Conservation (phyloP, 108 stramenopile species). For the Parietichytrium sp. region DNA sequence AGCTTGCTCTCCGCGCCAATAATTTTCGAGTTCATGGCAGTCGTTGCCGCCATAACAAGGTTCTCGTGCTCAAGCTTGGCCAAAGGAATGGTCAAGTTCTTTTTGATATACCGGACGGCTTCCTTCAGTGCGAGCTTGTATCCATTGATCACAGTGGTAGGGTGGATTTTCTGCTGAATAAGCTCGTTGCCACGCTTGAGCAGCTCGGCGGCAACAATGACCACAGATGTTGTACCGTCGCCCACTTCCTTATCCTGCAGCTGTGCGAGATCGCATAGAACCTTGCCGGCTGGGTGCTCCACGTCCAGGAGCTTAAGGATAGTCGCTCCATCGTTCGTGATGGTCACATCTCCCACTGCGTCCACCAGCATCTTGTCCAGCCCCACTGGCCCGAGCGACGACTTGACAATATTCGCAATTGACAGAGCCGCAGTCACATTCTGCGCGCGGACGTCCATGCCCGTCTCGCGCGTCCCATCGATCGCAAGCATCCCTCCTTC, state of each 20-base stretch:
- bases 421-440: constrained; percentile 92
- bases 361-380: constrained; percentile 99
- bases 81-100: constrained; percentile 78
- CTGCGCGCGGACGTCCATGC: constrained; percentile 47
- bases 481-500: constrained; percentile 33
- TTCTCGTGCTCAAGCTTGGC: constrained; percentile 75
- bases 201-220: constrained; percentile 93
- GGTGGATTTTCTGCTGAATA: constrained; percentile 80
- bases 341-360: constrained; percentile 96
- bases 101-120: constrained; percentile 90
- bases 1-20: constrained; percentile 88
- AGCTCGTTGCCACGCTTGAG: constrained; percentile 90
- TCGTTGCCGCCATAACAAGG: constrained; percentile 90
- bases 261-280: constrained; percentile 80
- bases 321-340: constrained; percentile 99
- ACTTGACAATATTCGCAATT: constrained; percentile 99
- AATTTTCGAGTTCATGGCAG: constrained; percentile 93
- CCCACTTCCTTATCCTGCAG: constrained; percentile 98
- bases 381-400: constrained; percentile 95
- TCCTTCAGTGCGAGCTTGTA: constrained; percentile 94
- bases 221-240: constrained; percentile 97
- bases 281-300: constrained; percentile 98
- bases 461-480: constrained; percentile 25
- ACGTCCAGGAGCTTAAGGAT: constrained; percentile 95
- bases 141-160: constrained; percentile 94